Evolutionary conservation across 2,329 filamentous ascomycete species (phyloP).

Genomic region (Fusarium sp.): DNA sequence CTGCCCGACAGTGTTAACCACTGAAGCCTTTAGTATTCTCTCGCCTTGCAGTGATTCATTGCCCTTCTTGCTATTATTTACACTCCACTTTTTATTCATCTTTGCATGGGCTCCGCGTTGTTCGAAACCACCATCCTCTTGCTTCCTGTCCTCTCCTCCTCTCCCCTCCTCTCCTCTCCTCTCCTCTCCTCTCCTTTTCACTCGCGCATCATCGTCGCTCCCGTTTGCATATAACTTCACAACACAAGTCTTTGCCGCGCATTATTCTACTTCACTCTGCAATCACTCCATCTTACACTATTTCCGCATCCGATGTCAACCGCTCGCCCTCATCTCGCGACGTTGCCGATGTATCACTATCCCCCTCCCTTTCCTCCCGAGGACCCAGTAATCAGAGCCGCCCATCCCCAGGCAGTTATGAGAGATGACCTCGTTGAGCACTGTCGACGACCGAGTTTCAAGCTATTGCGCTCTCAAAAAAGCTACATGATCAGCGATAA

Average conservation of each 20-base stretch:
- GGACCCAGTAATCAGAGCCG: rapidly evolving
- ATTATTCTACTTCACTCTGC: too few relatives aligned
- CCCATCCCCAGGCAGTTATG: background rate
- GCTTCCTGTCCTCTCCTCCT: background rate
- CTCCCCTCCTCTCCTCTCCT: background rate
- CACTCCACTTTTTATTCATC: background rate
- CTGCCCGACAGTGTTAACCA: background rate
- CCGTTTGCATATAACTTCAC: background rate
- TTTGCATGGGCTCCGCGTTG: background rate
- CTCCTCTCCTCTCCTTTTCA: background rate
- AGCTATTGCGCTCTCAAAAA: too few relatives aligned
- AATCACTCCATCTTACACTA: background rate
- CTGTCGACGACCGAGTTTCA: too few relatives aligned
- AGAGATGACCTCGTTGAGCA: background rate
- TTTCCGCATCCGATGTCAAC: background rate
- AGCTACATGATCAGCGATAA: too few relatives aligned
- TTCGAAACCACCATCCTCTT: background rate
- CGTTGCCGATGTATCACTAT: background rate
- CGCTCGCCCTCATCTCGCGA: background rate
- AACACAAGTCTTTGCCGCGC: rapidly evolving
- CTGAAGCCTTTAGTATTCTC: background rate
- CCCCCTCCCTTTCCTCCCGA: background rate
- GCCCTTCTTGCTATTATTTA: background rate
- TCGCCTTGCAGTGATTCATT: background rate
- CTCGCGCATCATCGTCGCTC: background rate